Base-by-base conservation (phyloP, 2,329 filamentous ascomycete genomes). In the Orbilia oligospora region DNA sequence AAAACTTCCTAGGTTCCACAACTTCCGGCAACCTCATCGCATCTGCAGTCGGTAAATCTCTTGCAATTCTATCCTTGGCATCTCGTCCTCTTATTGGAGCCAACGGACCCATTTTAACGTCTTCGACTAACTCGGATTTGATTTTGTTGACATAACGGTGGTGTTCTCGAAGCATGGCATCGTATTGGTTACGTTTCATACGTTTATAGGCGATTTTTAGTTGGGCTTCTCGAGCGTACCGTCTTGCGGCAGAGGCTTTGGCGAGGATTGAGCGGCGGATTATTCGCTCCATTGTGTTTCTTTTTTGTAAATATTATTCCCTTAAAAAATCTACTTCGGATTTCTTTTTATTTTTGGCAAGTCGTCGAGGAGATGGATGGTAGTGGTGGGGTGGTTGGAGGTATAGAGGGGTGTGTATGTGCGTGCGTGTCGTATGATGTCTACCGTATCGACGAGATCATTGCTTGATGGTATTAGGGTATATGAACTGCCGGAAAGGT, bases 1-100 rank as follows among this genome's bases (percentile, higher is more conserved):
- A 86, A 84, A 88, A 87, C 67, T 76, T 76, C 58, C 83, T 82
- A 69, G 83, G 83, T 51, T 78, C 68, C 12, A 76, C 73, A 18
- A 51, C 81, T 61, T 67, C 80, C 79, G 70, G 81, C 71, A 81
- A 58, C 27, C 61, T 18, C 49, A 79, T 38, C 1, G 70, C 55
- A 56, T 73, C 71, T 0, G 51, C 55, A 3, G 64, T 58, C 14
- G 67, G 67, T 46, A 79, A 56, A 51, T 79, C 76, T 48, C 76
- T 70, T 14, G 75, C 75, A 46, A 78, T 72, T 24, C 75, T 67
- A 56, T 79, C 76, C 24, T 73, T 73, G 22, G 44, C 58, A 63
- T 75, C 49, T 14, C 55, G 33, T 53, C 76, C 76, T n/a, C 76
- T 36, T 18, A 67, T 41, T 0, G 76, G 64, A 16, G 76, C 76